phyloP scores from a whole-genome alignment of 352 stramenopile genomes.

The Globisporangium viniferum region DNA sequence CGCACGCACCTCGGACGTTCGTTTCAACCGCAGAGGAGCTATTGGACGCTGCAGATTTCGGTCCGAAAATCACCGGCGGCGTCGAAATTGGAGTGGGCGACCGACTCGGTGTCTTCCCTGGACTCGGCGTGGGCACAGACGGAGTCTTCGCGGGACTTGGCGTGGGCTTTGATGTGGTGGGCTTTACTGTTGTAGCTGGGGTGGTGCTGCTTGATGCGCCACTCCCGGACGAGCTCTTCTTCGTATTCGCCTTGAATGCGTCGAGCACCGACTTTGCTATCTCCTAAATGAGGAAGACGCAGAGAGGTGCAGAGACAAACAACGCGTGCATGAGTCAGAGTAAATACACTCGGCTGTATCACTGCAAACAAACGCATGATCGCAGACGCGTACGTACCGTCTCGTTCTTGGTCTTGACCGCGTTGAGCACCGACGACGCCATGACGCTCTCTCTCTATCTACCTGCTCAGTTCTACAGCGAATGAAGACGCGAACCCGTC shows the following conservation, averaged over 20 bases:
- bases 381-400: background rate
- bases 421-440: background rate
- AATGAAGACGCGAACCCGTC: too few relatives aligned
- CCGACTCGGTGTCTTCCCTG: background rate
- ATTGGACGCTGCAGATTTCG: background rate
- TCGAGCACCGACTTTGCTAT: conserved; percentile 6
- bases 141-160: background rate
- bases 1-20: background rate
- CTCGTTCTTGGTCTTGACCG: conserved; percentile 15
- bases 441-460: background rate
- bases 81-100: background rate
- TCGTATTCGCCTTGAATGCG: background rate
- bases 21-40: background rate
- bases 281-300: background rate
- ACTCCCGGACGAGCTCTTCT: background rate
- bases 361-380: too few relatives aligned
- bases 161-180: background rate
- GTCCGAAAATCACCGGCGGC: background rate
- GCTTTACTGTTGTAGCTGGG: background rate
- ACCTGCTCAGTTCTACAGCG: too few relatives aligned
- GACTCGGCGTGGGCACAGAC: background rate
- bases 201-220: background rate
- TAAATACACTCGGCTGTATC: too few relatives aligned
- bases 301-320: background rate
- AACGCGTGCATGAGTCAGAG: background rate